phyloP scores from a whole-genome alignment of 495 filamentous ascomycete genomes.

The Talaromyces thailandensis region DNA sequence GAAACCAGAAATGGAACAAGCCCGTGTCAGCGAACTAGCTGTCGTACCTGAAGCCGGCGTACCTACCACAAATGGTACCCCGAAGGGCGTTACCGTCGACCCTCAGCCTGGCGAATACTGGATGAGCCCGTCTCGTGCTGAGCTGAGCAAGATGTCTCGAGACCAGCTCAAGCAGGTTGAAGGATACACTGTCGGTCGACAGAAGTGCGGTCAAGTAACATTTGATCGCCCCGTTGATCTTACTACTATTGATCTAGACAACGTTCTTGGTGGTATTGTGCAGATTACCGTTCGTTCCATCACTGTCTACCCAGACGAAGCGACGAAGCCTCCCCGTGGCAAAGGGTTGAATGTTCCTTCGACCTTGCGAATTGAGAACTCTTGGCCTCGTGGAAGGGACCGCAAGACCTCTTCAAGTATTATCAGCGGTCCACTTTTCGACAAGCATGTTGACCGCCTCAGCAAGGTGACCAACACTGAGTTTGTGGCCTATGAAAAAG shows the following conservation, averaged over 20 bases:
- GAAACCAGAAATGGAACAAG: slow-evolving; percentile 62
- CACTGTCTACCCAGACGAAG: slow-evolving; percentile 73
- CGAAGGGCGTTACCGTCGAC: slow-evolving; percentile 33
- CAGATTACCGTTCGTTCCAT: slow-evolving; percentile 62
- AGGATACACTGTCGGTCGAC: slow-evolving; percentile 72
- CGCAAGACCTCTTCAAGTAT: slow-evolving; percentile 43
- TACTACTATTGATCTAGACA: slow-evolving; percentile 57
- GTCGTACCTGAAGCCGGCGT: slow-evolving; percentile 58
- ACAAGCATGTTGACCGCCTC: slow-evolving; percentile 76
- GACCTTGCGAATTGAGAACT: slow-evolving; percentile 74
- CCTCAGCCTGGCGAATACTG: slow-evolving; percentile 69
- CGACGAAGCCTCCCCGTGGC: slow-evolving; percentile 69
- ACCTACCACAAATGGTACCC: slow-evolving; percentile 20
- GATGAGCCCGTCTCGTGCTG: slow-evolving; percentile 64
- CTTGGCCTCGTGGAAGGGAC: slow-evolving; percentile 71
- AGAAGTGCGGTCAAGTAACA: slow-evolving; percentile 65
- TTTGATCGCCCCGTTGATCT: slow-evolving; percentile 82
- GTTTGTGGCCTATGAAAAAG: slow-evolving; percentile 67
- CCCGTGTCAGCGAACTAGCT: slow-evolving; percentile 67
- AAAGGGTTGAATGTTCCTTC: slow-evolving; percentile 89
- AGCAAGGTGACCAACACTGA: slow-evolving; percentile 67
- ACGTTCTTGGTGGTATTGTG: slow-evolving; percentile 65
- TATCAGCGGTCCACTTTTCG: slow-evolving; percentile 48
- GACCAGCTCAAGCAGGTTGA: slow-evolving; percentile 61
- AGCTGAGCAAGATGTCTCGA: slow-evolving; percentile 65